phyloP scores from a whole-genome alignment of 495 filamentous ascomycete species.

The Neurospora tetrasperma region DNA sequence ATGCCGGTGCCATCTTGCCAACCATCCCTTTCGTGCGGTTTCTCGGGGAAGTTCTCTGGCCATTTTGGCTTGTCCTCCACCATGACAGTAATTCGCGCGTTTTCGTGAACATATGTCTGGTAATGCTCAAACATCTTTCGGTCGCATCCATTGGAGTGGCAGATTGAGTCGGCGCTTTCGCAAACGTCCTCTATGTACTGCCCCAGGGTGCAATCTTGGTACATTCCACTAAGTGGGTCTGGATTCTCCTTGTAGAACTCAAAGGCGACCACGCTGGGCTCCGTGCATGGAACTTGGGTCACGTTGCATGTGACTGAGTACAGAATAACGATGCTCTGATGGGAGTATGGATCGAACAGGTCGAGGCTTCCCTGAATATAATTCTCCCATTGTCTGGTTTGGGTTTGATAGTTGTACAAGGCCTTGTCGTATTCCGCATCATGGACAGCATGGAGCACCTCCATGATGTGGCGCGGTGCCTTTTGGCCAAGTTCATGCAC shows the following conservation, averaged over 20 bases:
- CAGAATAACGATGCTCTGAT: slow-evolving; percentile 92
- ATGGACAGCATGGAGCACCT: slow-evolving; percentile 87
- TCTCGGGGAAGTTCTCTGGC: slow-evolving; percentile 35
- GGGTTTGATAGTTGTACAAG: slow-evolving; percentile 84
- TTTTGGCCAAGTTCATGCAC: slow-evolving; percentile 68
- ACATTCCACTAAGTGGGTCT: slow-evolving; percentile 47
- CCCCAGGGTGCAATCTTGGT: slow-evolving; percentile 83
- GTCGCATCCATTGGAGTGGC: slow-evolving; percentile 77
- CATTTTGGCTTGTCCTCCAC: slow-evolving; percentile 54
- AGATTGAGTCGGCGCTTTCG: slow-evolving; percentile 58
- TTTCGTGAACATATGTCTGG: slow-evolving; percentile 93
- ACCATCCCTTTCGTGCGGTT: slow-evolving; percentile 27
- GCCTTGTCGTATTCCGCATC: slow-evolving; percentile 95
- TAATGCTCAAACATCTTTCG: slow-evolving; percentile 87
- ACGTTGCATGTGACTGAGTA: slow-evolving; percentile 86
- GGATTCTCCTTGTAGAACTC: slow-evolving; percentile 89
- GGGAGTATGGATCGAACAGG: slow-evolving; percentile 85
- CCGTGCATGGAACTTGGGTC: slow-evolving; percentile 84
- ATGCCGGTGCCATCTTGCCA: slow-evolving; percentile 48
- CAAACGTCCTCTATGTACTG: slow-evolving; percentile 94
- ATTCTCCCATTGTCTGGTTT: slow-evolving; percentile 90
- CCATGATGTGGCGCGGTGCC: slow-evolving; percentile 74
- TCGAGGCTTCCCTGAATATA: slow-evolving; percentile 74
- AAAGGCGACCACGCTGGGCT: slow-evolving; percentile 75
- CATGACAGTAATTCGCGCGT: slow-evolving; percentile 84